These are phyloP conservation scores for Didymella exigua DNA, from an alignment of 2,329 filamentous ascomycete species.

Conservation along the genomic window DNA sequence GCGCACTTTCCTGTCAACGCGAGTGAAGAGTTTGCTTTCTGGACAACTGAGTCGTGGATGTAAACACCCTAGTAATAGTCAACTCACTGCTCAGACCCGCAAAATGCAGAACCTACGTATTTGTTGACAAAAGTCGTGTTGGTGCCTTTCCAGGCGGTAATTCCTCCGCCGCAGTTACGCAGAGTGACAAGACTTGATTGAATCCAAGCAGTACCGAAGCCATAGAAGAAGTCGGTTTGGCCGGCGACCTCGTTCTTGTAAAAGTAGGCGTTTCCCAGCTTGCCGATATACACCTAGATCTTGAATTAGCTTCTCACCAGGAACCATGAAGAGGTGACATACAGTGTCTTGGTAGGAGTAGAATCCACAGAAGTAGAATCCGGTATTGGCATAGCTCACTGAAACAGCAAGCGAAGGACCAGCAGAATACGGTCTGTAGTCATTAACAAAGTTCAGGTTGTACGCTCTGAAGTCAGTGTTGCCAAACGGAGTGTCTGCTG, in stretches of 20 bases:
- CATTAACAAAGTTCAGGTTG: constrained; percentile 70
- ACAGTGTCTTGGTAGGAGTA: constrained; percentile 74
- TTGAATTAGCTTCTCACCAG: not conserved
- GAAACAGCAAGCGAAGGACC: constrained; percentile 66
- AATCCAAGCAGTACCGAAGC: constrained; percentile 69
- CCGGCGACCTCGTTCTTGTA: constrained; percentile 65
- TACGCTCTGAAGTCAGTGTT: constrained; percentile 68
- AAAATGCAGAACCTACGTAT: constrained; percentile 47
- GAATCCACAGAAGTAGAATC: constrained; percentile 70
- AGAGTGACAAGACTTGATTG: constrained; percentile 60
- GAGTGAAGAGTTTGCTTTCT: constrained; percentile 60
- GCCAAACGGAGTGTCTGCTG: constrained; percentile 66
- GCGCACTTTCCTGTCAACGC: constrained; percentile 55
- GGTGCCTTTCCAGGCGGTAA: constrained; percentile 72
- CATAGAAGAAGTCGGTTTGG: constrained; percentile 72
- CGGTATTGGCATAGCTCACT: constrained; percentile 67
- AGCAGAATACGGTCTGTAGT: constrained; percentile 58
- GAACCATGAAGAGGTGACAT: not conserved
- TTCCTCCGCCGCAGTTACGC: constrained; percentile 67
- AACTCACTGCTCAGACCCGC: not conserved
- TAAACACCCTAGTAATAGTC: constrained; percentile 58
- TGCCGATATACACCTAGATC: constrained; percentile 61
- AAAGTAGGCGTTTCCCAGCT: constrained; percentile 70
- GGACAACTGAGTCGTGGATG: constrained; percentile 61
- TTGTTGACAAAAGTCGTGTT: constrained; percentile 71